Evolutionary conservation across 169 alveolate species (phyloP), one percentile per base, ranked within the genome.

Genomic region (Cyclospora cayetanensis): DNA sequence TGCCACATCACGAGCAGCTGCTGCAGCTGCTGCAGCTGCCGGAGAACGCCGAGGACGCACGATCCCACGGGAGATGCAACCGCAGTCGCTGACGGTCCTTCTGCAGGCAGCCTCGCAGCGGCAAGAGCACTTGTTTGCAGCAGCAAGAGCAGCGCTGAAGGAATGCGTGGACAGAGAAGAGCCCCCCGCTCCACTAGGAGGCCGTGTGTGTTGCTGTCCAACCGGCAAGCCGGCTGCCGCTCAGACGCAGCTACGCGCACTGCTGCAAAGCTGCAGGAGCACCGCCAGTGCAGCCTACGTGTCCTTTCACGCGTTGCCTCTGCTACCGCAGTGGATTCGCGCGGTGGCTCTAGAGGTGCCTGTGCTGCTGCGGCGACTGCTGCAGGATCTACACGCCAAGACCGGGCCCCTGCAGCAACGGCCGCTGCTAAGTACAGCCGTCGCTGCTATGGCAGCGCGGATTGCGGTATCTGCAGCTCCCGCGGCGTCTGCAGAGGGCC

Each of bases 401-500:
- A n/a, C n/a, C n/a, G n/a, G n/a, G n/a, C n/a, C n/a, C n/a, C 60
- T 46, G 60, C 60, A 46, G 60, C 60, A 46, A 15, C 60, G 15
- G 60, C 60, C 7, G 60, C 60, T 46, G 60, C 60, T 46, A 15
- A 46, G 15, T 15, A 15, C 60, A 15, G 60, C 60, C n/a, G 84
- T 39, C 1, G 63, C 84, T 39, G 84, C 84, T 12, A 35, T 37
- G 15, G 29, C n/a, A 2, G 22, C 84, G 2, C 84, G 63, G 20
- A 37, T 39, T 72, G 84, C 60, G 25, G 15, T 39, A 15, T 29
- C 60, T 39, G 84, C 84, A 20, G 63, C 63, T 72, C 84, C 63
- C 22, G 2, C 84, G 35, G 84, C 84, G 1, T 5, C 82, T 4
- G 53, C 27, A 9, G 82, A 70, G 82, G 82, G 82, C 22, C 82